phyloP scores from a whole-genome alignment of 2,329 filamentous ascomycete species.

The Ceratocystis cubensis region DNA sequence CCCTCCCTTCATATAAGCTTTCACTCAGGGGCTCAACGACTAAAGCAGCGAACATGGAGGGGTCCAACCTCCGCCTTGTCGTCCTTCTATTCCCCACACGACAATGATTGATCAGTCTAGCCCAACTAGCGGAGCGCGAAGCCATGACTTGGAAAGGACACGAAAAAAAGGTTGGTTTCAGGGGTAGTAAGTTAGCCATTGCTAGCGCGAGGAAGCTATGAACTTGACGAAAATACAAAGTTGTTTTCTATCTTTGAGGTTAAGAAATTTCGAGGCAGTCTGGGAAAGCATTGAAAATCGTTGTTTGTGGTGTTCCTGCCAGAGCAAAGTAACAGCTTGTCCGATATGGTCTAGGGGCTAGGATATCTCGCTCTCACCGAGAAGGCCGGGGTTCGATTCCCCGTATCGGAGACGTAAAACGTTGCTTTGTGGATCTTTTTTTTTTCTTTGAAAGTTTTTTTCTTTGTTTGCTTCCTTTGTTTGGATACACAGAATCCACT shows the following conservation, averaged over 20 bases:
- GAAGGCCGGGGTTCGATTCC: constrained; percentile 24
- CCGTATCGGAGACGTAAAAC: constrained; percentile 21
- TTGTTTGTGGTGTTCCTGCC: background rate
- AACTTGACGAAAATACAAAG: background rate
- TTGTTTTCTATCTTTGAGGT: background rate
- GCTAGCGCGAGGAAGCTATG: background rate
- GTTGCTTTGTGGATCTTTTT: background rate
- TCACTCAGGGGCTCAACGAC: background rate
- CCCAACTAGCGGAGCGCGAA: too few species aligned
- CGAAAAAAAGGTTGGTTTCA: background rate
- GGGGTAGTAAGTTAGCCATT: background rate
- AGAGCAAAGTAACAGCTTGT: background rate
- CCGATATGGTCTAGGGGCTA: constrained; percentile 18
- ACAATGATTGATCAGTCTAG: background rate
- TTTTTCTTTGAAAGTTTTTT: background rate
- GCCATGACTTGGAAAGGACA: background rate
- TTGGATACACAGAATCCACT: background rate
- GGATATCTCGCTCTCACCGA: constrained; percentile 20
- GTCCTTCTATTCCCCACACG: background rate
- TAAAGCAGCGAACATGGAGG: background rate
- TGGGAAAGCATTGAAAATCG: too few species aligned
- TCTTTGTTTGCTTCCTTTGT: background rate
- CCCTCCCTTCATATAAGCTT: background rate
- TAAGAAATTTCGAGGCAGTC: too few species aligned
- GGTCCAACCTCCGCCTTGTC: background rate